Percentiles rank a stretch among this genome's conserved stretches.
phyloP scores from a whole-genome alignment of 2,329 filamentous ascomycete genomes.

The Apiospora hydei region DNA sequence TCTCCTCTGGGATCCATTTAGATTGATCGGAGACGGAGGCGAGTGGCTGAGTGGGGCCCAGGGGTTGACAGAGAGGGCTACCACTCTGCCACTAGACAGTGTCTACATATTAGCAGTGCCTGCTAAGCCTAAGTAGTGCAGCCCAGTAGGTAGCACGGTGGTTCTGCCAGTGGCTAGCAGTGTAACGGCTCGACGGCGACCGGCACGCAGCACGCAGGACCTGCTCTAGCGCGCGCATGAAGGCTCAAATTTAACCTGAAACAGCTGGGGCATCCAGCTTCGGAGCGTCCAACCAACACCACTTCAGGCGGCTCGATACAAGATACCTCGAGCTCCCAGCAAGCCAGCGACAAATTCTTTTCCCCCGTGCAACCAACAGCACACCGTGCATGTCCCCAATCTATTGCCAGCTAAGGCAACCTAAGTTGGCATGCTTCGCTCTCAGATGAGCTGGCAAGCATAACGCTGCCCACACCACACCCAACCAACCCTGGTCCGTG shows the following conservation, averaged over 20 bases:
- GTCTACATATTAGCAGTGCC: too few species aligned
- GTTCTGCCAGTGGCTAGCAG: neutral
- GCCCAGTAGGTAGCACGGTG: neutral
- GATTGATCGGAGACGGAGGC: conserved; percentile 8
- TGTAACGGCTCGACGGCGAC: neutral
- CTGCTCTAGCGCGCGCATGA: conserved; percentile 16
- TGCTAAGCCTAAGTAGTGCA: neutral
- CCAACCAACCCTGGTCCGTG: conserved; percentile 16
- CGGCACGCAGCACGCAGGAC: conserved; percentile 1
- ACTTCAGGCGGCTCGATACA: conserved; percentile 4
- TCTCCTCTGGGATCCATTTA: conserved; percentile 15
- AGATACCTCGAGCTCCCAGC: neutral
- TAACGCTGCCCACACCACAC: conserved; percentile 6
- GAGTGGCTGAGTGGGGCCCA: neutral
- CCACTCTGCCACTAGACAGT: too few species aligned
- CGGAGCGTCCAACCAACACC: conserved; percentile 13
- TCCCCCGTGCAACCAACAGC: neutral
- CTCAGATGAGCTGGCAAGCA: conserved; percentile 20
- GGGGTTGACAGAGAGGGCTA: neutral
- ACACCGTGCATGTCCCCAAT: conserved; percentile 13
- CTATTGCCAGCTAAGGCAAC: neutral
- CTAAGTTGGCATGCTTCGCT: neutral
- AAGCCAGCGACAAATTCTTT: neutral
- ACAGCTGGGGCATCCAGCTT: conserved; percentile 11
- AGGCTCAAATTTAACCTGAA: conserved; percentile 21